Evolutionary conservation across 371 early-diverging fungal species (phyloP).

Genomic region (Saksenaea oblongispora): DNA sequence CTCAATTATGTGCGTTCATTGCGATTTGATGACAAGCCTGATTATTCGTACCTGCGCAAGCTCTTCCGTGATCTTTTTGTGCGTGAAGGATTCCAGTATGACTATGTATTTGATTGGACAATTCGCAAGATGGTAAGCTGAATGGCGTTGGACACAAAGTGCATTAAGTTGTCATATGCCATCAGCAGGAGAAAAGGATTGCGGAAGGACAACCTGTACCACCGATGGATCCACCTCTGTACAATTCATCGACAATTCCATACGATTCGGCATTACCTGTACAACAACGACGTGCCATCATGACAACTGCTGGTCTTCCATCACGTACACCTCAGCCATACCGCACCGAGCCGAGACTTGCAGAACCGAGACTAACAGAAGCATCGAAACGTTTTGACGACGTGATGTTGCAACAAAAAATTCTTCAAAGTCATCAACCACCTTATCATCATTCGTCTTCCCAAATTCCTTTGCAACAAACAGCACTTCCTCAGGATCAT

Average conservation of each 20-base stretch:
- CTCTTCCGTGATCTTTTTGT: conserved; percentile 96
- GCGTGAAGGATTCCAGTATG: conserved; percentile 94
- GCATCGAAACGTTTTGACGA: conserved; percentile 52
- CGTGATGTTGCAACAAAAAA: conserved; percentile 51
- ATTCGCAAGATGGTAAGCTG: conserved; percentile 55
- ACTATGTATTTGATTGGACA: conserved; percentile 98
- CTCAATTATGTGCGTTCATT: conserved; percentile 96
- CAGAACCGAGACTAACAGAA: conserved; percentile 49
- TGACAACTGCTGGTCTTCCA: conserved; percentile 31
- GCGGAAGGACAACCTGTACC: conserved; percentile 17
- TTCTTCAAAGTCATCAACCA: conserved; percentile 33
- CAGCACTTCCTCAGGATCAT: conserved; percentile 22
- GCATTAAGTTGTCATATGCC: conserved; percentile 5
- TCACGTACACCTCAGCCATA: conserved; percentile 30
- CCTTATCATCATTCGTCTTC: conserved; percentile 13
- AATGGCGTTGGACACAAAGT: not conserved
- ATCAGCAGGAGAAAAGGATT: conserved; percentile 29
- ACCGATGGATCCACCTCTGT: conserved; percentile 24
- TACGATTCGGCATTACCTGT: conserved; percentile 26
- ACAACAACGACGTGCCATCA: conserved; percentile 29
- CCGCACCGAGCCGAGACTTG: conserved; percentile 44
- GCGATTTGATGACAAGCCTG: conserved; percentile 99
- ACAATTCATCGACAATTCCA: conserved; percentile 15
- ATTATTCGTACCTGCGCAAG: conserved; percentile 96
- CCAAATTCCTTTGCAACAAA: conserved; percentile 1